Percentiles rank a stretch among this genome's conserved stretches.
phyloP scores from a whole-genome alignment of 345 rosid genomes.

The Bruguiera sexangula region DNA sequence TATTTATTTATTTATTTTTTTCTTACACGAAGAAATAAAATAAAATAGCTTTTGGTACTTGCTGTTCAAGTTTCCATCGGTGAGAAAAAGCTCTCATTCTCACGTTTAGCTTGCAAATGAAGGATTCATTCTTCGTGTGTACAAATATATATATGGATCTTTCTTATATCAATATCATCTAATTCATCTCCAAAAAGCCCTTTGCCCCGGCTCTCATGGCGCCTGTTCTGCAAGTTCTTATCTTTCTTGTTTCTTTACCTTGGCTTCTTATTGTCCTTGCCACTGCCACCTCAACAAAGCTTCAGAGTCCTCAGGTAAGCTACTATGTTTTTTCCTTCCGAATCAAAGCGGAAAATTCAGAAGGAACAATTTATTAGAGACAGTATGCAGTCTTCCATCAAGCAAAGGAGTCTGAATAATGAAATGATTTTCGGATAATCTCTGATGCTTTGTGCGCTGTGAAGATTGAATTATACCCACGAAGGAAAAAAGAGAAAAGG shows the following conservation, averaged over 20 bases:
- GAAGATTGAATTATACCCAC: too few species aligned
- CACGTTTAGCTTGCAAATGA: conserved; percentile 14
- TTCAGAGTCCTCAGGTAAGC: conserved; percentile 34
- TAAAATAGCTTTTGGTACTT: not conserved
- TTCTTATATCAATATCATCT: not conserved
- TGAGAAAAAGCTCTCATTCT: conserved; percentile 4
- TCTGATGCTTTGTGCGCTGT: too few species aligned
- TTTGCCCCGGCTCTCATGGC: conserved; percentile 27
- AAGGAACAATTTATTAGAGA: too few species aligned
- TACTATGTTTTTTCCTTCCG: not conserved
- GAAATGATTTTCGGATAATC: too few species aligned
- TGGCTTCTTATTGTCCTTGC: conserved; percentile 8
- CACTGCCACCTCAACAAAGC: conserved; percentile 17
- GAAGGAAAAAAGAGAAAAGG: too few species aligned
- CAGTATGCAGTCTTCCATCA: too few species aligned
- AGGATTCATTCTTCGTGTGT: not conserved
- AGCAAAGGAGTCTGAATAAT: too few species aligned
- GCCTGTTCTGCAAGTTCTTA: conserved; percentile 24
- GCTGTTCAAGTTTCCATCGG: not conserved
- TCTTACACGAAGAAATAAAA: not conserved
- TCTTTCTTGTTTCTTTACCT: conserved; percentile 18
- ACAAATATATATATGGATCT: not conserved
- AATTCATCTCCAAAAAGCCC: not conserved
- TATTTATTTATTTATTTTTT: too few species aligned
- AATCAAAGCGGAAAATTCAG: not conserved